Conservation (phyloP, 176 grass and related monocot species). For the Echinochloa phyllopogon region DNA sequence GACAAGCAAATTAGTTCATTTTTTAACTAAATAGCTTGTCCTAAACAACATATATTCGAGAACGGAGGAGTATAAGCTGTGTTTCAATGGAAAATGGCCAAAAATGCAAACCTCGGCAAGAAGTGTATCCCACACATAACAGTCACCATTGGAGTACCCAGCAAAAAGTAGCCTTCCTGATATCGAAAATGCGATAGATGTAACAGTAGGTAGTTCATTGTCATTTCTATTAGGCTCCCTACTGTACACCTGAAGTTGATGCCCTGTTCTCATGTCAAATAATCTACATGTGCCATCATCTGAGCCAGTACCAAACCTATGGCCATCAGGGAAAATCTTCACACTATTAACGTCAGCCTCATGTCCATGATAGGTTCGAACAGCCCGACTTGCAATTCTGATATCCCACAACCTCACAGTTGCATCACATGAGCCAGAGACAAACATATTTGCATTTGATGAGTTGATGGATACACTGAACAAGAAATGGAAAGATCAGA, state of each 20-base stretch:
- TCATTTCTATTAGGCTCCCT: conserved; percentile 63
- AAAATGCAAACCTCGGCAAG: conserved; percentile 72
- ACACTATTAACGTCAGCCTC: conserved; percentile 85
- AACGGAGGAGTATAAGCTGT: too few relatives aligned
- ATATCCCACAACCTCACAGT: conserved; percentile 93
- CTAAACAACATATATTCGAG: too few relatives aligned
- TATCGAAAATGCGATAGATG: conserved; percentile 95
- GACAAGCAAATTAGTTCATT: too few relatives aligned
- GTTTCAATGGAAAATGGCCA: background rate
- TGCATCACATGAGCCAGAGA: conserved; percentile 95
- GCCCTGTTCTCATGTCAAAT: conserved; percentile 97
- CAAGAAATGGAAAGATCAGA: conserved; percentile 35
- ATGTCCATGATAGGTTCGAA: conserved; percentile 90
- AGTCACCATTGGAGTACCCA: conserved; percentile 98
- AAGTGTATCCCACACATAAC: conserved; percentile 98
- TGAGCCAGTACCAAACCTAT: conserved; percentile 94
- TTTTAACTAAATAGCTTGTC: too few relatives aligned
- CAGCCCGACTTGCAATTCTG: conserved; percentile 92
- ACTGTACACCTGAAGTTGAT: conserved; percentile 94
- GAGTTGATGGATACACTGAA: conserved; percentile 90
- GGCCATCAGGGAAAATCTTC: conserved; percentile 98
- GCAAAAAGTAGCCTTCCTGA: conserved; percentile 98
- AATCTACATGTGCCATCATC: conserved; percentile 95
- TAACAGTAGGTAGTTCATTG: conserved; percentile 77
- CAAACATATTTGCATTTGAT: conserved; percentile 85